A percentile compares a stretch with the other conserved stretches of the same genome.
phyloP scores from a whole-genome alignment of 2,329 filamentous ascomycete species.

The Penicillium brevicompactum region DNA sequence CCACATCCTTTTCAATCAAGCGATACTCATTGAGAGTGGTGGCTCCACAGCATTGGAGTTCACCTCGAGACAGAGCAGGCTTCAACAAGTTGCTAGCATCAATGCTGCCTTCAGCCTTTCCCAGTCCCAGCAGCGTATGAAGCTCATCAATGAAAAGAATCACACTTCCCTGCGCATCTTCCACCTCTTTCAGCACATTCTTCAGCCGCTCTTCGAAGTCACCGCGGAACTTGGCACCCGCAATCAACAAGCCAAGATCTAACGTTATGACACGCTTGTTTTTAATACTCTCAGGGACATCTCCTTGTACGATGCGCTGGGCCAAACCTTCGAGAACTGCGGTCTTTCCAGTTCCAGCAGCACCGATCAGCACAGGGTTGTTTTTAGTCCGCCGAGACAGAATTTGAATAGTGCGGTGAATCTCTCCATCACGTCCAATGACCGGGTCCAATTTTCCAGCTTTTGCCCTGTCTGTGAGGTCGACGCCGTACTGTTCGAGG shows the following conservation, averaged over 20 bases:
- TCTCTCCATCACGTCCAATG: constrained; percentile 88
- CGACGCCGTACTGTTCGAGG: constrained; percentile 86
- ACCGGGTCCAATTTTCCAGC: constrained; percentile 94
- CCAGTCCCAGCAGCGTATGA: constrained; percentile 86
- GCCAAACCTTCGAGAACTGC: constrained; percentile 90
- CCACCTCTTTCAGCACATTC: constrained; percentile 85
- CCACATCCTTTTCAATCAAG: constrained; percentile 92
- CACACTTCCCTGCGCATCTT: constrained; percentile 83
- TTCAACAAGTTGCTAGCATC: constrained; percentile 95
- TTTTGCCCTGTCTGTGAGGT: constrained; percentile 81
- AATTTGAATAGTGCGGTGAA: constrained; percentile 92
- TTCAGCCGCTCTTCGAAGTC: constrained; percentile 96
- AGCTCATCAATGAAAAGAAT: constrained; percentile 96
- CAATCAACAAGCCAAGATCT: constrained; percentile 89
- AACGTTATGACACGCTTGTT: constrained; percentile 86
- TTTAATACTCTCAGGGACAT: constrained; percentile 94
- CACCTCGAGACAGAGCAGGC: constrained; percentile 86
- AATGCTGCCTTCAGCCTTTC: constrained; percentile 94
- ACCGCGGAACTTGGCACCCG: constrained; percentile 90
- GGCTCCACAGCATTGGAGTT: constrained; percentile 92
- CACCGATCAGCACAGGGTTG: constrained; percentile 91
- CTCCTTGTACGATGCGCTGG: constrained; percentile 83
- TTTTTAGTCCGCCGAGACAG: constrained; percentile 93
- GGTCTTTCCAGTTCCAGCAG: constrained; percentile 90
- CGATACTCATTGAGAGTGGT: constrained; percentile 93